Percentiles rank a stretch among this genome's conserved stretches.
phyloP scores from a whole-genome alignment of 1,284 basidiomycete species.

The Trametes pubescens region DNA sequence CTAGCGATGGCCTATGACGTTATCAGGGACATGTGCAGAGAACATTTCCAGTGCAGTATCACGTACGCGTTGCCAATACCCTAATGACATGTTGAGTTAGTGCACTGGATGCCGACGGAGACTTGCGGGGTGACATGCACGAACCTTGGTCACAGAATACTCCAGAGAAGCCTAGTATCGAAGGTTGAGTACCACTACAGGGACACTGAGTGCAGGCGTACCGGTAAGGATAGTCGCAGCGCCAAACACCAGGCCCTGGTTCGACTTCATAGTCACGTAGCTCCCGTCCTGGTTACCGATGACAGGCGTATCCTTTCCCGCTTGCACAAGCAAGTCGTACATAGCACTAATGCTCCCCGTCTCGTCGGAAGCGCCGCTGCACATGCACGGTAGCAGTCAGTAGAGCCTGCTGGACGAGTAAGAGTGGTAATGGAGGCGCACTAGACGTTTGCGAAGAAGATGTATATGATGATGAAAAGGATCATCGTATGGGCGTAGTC shows the following conservation, averaged over 20 bases:
- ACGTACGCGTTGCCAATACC: slow-evolving; percentile 59
- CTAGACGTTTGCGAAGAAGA: slow-evolving; percentile 55
- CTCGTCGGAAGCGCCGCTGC: slow-evolving; percentile 62
- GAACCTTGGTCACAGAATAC: slow-evolving; percentile 60
- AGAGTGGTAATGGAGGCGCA: slow-evolving; percentile 24
- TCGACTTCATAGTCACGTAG: slow-evolving; percentile 74
- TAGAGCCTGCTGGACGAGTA: not conserved
- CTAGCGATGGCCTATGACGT: slow-evolving; percentile 57
- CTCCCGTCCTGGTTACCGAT: slow-evolving; percentile 72
- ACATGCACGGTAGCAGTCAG: not conserved
- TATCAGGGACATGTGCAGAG: not conserved
- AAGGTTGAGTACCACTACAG: not conserved
- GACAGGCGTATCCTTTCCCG: slow-evolving; percentile 57
- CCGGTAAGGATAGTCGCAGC: slow-evolving; percentile 51
- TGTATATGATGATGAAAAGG: slow-evolving; percentile 55
- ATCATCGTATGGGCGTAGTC: slow-evolving; percentile 61
- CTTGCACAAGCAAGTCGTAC: slow-evolving; percentile 67
- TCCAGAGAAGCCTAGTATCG: slow-evolving; percentile 49
- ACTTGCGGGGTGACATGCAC: slow-evolving; percentile 11
- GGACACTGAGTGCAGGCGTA: slow-evolving; percentile 1
- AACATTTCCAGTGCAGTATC: not conserved
- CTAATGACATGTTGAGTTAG: slow-evolving; percentile 31
- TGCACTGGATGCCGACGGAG: not conserved
- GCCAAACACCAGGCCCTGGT: slow-evolving; percentile 63
- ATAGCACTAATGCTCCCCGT: slow-evolving; percentile 66